phyloP scores from a whole-genome alignment of 2,329 filamentous ascomycete genomes.

The Xylogone sp. region DNA sequence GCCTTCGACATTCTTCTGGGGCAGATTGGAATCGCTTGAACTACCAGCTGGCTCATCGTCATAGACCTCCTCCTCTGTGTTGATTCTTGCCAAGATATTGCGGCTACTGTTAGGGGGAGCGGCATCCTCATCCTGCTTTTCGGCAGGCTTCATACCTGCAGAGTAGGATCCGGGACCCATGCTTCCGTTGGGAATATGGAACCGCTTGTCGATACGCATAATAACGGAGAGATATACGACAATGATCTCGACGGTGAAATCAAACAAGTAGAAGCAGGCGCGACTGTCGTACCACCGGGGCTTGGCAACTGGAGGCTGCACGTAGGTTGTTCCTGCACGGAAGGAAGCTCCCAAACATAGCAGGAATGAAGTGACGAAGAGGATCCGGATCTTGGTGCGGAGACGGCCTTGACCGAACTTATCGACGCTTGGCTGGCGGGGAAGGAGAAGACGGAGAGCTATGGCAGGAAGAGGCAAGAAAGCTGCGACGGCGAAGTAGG shows the following conservation, averaged over 20 bases:
- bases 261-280: conserved; percentile 73
- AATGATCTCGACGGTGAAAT: conserved; percentile 68
- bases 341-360: conserved; percentile 68
- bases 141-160: neutral
- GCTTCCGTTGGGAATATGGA: conserved; percentile 69
- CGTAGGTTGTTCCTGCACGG: conserved; percentile 49
- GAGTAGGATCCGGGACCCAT: conserved; percentile 47
- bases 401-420: conserved; percentile 66
- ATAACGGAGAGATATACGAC: conserved; percentile 60
- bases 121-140: too few relatives aligned
- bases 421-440: conserved; percentile 42
- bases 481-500: conserved; percentile 60
- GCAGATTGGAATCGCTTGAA: too few relatives aligned
- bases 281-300: conserved; percentile 68
- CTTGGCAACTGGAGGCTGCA: conserved; percentile 38
- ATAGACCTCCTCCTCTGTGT: conserved; percentile 14
- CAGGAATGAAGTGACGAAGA: conserved; percentile 54
- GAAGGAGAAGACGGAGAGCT: conserved; percentile 40
- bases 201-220: conserved; percentile 67
- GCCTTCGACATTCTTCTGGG: neutral
- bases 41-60: conserved; percentile 1
- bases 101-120: neutral
- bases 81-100: conserved; percentile 8
- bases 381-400: conserved; percentile 61
- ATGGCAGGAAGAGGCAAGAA: conserved; percentile 63